Base-by-base conservation (phyloP, 176 grass and related monocot genomes). In the Panicum miliaceum region DNA sequence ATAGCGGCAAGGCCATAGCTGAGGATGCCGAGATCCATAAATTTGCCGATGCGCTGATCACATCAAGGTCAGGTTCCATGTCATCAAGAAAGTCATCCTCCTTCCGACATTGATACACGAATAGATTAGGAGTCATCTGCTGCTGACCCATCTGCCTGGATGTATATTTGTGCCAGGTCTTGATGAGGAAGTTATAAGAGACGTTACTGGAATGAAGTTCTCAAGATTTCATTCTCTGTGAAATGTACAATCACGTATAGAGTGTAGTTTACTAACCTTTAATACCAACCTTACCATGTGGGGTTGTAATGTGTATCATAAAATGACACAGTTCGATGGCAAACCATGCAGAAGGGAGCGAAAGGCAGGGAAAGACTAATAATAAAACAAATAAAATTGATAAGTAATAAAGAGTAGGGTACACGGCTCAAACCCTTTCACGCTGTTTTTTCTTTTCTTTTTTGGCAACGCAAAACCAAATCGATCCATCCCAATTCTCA, bases 11-110 rank as follows among this genome's bases (percentile, higher is more conserved):
- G 41, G 37, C 27, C n/a, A 78, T 81, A 78, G 76, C 90, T 58
- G 93, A 92, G 68, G 54, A 81, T 66, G 66, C 38, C 0, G 83
- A 90, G 83, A 80, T 95, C 19, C 86, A 75, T 64, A 95, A 95
- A 79, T 89, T 88, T 42, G 93, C 93, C 0, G 83, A 88, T 60
- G 93, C 83, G 36, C 60, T 92, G 43, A 71, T 69, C 61, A 84
- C 64, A 61, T 81, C 90, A 54, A 86, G 88, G 79, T 45, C 48
- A 38, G 43, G 50, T 56, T 84, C 70, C 53, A 86, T 71, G 48
- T 72, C 86, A 37, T 90, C 32, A 37, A 76, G 88, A 83, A 88
- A 66, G 64, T 84, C 88, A 2, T 29, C 84, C 25, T 90, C 89
- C 77, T 89, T 88, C 46, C 38, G 73, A 58, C 67, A 84, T 27